Percentiles rank a stretch among this genome's conserved stretches.
phyloP scores from a whole-genome alignment of 2,329 filamentous ascomycete species.

The Neonectria magnoliae region DNA sequence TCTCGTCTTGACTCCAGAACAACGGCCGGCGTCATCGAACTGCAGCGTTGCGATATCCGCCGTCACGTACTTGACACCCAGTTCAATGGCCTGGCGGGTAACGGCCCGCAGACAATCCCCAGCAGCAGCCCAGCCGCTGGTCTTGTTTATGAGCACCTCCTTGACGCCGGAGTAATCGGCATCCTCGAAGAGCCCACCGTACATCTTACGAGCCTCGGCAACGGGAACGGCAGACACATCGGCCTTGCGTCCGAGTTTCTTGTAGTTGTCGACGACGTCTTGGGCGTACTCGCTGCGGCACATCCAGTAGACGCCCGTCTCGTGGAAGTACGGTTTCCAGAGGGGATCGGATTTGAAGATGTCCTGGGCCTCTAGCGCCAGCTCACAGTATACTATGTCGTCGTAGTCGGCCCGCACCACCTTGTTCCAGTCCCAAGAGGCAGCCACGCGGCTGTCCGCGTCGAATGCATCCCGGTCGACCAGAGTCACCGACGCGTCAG shows the following conservation, averaged over 20 bases:
- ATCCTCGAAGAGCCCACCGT: conserved; percentile 67
- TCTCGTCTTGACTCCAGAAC: conserved; percentile 59
- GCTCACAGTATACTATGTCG: conserved; percentile 69
- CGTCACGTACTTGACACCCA: conserved; percentile 68
- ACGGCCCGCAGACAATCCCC: conserved; percentile 65
- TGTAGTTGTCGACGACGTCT: conserved; percentile 64
- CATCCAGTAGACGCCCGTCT: conserved; percentile 68
- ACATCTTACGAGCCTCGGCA: conserved; percentile 59
- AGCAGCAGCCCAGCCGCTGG: conserved; percentile 72
- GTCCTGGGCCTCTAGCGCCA: conserved; percentile 73
- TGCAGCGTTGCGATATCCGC: conserved; percentile 60
- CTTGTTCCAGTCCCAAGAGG: conserved; percentile 80
- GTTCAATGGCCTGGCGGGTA: conserved; percentile 60
- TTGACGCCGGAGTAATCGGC: conserved; percentile 69
- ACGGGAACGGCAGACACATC: conserved; percentile 57
- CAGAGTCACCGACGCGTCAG: conserved; percentile 62
- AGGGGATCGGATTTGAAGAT: conserved; percentile 67
- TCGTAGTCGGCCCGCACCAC: conserved; percentile 76
- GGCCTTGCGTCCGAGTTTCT: conserved; percentile 51
- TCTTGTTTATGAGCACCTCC: conserved; percentile 69
- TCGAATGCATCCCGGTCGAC: conserved; percentile 66
- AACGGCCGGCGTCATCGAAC: conserved; percentile 57
- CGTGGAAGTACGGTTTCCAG: conserved; percentile 66
- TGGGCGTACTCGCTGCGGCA: conserved; percentile 61
- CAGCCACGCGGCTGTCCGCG: conserved; percentile 61